Evolutionary conservation across 1,139 yeast genomes (phyloP).

Genomic region (Groenewaldozyma auringiensis): DNA sequence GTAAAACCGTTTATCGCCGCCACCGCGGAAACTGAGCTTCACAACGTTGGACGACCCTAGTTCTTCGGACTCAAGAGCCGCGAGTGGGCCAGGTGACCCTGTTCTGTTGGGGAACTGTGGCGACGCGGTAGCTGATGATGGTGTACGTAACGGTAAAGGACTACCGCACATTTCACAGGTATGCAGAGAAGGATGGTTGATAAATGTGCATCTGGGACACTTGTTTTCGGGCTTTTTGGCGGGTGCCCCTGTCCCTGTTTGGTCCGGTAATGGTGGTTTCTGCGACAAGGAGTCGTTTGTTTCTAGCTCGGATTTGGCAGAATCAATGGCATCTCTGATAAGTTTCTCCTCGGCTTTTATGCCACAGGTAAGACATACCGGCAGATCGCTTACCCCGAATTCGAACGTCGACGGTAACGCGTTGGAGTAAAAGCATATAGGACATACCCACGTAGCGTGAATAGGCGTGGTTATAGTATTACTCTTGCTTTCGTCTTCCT

Average conservation of each 20-base stretch:
- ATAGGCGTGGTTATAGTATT: constrained; percentile 8
- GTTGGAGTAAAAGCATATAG: constrained; percentile 72
- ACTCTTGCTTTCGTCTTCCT: constrained; percentile 5
- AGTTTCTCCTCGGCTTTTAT: constrained; percentile 40
- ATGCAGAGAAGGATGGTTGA: constrained; percentile 70
- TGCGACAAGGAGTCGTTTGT: neutral
- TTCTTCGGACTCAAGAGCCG: constrained; percentile 13
- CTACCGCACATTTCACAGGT: constrained; percentile 87
- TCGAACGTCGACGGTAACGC: constrained; percentile 35
- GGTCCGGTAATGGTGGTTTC: constrained; percentile 2
- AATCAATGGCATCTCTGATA: constrained; percentile 14
- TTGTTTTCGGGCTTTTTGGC: constrained; percentile 19
- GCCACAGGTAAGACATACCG: constrained; percentile 74
- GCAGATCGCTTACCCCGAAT: constrained; percentile 34
- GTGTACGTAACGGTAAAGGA: constrained; percentile 36
- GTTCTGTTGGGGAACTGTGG: constrained; percentile 19
- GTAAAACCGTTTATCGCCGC: constrained; percentile 29
- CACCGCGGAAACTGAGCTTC: constrained; percentile 30
- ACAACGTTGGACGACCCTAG: constrained; percentile 9
- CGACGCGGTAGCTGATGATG: constrained; percentile 20
- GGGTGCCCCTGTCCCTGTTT: neutral
- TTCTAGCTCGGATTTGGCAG: constrained; percentile 6
- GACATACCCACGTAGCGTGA: constrained; percentile 61
- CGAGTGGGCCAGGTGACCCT: constrained; percentile 18
- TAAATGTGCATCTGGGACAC: constrained; percentile 79